Conservation (phyloP, 768 basidiomycete species). For the Serendipita sp. region DNA sequence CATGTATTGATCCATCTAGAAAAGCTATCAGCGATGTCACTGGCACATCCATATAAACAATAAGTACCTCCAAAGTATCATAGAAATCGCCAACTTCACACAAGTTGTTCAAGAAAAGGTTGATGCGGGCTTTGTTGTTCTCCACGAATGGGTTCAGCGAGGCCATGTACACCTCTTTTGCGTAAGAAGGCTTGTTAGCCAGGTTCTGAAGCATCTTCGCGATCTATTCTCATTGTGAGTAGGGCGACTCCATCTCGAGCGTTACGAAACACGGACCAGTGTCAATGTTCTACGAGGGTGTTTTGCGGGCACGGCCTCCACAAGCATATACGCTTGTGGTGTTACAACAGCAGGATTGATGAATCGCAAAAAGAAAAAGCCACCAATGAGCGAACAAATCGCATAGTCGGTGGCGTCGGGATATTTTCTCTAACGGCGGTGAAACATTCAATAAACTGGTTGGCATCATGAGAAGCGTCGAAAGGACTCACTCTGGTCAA, state of each 20-base stretch:
- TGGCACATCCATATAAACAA: neutral
- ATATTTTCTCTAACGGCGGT: slow-evolving; percentile 98
- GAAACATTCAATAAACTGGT: slow-evolving; percentile 2
- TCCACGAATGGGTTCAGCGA: slow-evolving; percentile 97
- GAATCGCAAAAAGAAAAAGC: slow-evolving; percentile 99
- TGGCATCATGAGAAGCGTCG: neutral
- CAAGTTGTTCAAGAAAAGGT: slow-evolving; percentile 87
- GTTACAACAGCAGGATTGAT: slow-evolving; percentile 99
- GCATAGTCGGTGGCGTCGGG: slow-evolving; percentile 98
- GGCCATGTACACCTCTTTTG: slow-evolving; percentile 98
- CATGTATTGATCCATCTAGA: slow-evolving; percentile 99
- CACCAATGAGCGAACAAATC: slow-evolving; percentile 95
- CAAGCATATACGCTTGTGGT: slow-evolving; percentile 98
- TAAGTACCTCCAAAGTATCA: slow-evolving; percentile 80
- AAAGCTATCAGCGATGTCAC: neutral
- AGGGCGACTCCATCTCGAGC: neutral
- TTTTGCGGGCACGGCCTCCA: slow-evolving; percentile 94
- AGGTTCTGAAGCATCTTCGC: slow-evolving; percentile 99
- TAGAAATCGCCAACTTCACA: slow-evolving; percentile 99
- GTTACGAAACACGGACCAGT: slow-evolving; percentile 32
- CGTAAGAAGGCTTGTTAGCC: slow-evolving; percentile 95
- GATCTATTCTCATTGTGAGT: slow-evolving; percentile 38
- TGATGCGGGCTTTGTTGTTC: slow-evolving; percentile 95
- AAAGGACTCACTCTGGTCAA: slow-evolving; percentile 61
- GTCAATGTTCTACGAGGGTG: slow-evolving; percentile 94